Conservation (phyloP, 257 asterid genomes). For the Ballota nigra region DNA sequence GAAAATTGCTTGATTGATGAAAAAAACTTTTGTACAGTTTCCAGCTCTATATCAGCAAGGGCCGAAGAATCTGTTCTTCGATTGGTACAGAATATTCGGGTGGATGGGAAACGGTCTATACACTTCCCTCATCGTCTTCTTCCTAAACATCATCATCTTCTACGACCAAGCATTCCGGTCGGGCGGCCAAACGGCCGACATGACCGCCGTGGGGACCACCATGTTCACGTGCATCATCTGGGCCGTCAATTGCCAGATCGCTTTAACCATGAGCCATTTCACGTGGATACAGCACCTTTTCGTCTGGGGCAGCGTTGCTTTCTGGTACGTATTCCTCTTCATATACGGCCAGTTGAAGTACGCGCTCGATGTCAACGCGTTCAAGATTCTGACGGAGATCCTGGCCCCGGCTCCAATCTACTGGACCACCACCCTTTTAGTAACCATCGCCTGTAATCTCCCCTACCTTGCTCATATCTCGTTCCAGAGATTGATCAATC, state of each 20-base stretch:
- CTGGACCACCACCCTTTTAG: conserved; percentile 76
- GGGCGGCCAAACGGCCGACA: conserved; percentile 86
- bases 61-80: conserved; percentile 82
- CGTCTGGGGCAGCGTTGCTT: conserved; percentile 71
- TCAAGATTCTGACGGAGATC: conserved; percentile 53
- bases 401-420: conserved; percentile 82
- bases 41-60: conserved; percentile 98
- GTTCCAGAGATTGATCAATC: conserved; percentile 69
- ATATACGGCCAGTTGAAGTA: conserved; percentile 56
- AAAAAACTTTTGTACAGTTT: conserved; percentile 53
- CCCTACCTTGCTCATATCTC: conserved; percentile 81
- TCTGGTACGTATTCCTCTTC: conserved; percentile 71
- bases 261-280: conserved; percentile 77
- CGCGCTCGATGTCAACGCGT: conserved; percentile 51
- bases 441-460: conserved; percentile 60
- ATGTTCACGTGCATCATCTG: conserved; percentile 89
- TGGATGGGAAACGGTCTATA: conserved; percentile 96
- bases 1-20: conserved; percentile 15
- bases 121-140: conserved; percentile 70
- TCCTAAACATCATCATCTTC: conserved; percentile 74
- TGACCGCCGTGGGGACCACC: conserved; percentile 74
- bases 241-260: conserved; percentile 89
- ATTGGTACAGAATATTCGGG: conserved; percentile 86
- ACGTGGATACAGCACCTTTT: conserved; percentile 83
- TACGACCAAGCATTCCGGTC: conserved; percentile 76